Conservation (phyloP, 2,329 filamentous ascomycete species). For the Alternaria sp. region DNA sequence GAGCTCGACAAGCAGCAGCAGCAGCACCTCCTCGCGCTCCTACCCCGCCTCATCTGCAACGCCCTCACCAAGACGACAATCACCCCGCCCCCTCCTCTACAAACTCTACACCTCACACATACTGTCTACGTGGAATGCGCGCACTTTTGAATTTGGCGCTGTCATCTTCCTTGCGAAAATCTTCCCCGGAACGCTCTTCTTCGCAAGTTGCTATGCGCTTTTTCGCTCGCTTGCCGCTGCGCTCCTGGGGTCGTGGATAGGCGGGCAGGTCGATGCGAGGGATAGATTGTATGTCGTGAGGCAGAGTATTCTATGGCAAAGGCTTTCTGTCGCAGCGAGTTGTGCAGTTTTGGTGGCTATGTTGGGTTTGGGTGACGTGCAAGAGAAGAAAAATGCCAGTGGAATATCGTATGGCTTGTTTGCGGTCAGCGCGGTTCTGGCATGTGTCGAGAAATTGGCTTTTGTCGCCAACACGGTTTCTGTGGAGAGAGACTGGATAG, state of each 20-base stretch:
- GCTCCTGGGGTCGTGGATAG: conserved; percentile 66
- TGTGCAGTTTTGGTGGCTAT: conserved; percentile 40
- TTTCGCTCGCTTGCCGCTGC: conserved; percentile 66
- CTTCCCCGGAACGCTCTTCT: conserved; percentile 66
- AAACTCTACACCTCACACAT: conserved; percentile 57
- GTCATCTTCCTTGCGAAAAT: conserved; percentile 58
- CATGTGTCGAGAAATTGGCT: conserved; percentile 73
- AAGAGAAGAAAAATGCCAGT: conserved; percentile 9
- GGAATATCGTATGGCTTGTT: conserved; percentile 40
- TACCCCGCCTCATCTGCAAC: conserved; percentile 14
- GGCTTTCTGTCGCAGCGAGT: conserved; percentile 43
- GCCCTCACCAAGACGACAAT: conserved; percentile 9
- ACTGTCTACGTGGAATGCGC: conserved; percentile 60
- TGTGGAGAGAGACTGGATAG: conserved; percentile 75
- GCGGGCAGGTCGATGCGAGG: conserved; percentile 65
- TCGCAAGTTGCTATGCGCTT: conserved; percentile 74
- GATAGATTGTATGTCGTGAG: conserved; percentile 52
- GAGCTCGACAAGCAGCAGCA: neutral
- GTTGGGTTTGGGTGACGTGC: conserved; percentile 9
- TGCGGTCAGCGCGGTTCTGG: conserved; percentile 59
- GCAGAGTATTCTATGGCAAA: conserved; percentile 52
- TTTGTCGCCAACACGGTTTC: conserved; percentile 72
- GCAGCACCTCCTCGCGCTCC: neutral
- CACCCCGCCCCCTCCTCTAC: conserved; percentile 32
- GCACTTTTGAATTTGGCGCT: conserved; percentile 60